These are phyloP conservation scores for Graphiopsis chlorocephala DNA, from an alignment of 2,329 filamentous ascomycete species.

Conservation along the genomic window DNA sequence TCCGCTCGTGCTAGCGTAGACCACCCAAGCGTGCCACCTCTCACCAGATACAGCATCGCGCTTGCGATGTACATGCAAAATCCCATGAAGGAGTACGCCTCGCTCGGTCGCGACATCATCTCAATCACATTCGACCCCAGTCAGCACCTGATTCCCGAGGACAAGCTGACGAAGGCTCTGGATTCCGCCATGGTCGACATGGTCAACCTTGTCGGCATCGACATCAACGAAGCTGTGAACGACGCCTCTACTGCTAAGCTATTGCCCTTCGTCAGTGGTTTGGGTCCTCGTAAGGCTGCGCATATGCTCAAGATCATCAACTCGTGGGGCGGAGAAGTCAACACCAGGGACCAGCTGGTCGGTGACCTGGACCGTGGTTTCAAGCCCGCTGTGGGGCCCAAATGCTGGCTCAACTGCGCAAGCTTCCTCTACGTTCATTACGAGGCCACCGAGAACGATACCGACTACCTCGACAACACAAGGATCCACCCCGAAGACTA, in stretches of 20 bases:
- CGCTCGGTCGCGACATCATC: constrained; percentile 80
- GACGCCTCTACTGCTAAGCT: constrained; percentile 82
- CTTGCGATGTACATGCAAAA: constrained; percentile 91
- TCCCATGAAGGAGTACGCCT: constrained; percentile 93
- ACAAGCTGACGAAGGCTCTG: constrained; percentile 80
- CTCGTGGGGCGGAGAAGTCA: constrained; percentile 81
- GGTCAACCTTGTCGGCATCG: constrained; percentile 93
- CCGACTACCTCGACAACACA: constrained; percentile 93
- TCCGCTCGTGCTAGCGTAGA: constrained; percentile 76
- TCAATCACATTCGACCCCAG: constrained; percentile 87
- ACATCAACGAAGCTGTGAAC: constrained; percentile 85
- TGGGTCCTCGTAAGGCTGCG: constrained; percentile 88
- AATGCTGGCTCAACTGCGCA: constrained; percentile 94
- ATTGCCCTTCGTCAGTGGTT: constrained; percentile 83
- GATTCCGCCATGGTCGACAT: constrained; percentile 98
- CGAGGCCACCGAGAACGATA: constrained; percentile 70
- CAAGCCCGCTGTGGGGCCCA: constrained; percentile 73
- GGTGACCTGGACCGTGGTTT: constrained; percentile 68
- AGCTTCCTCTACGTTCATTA: constrained; percentile 92
- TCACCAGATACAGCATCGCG: constrained; percentile 86
- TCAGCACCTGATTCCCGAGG: constrained; percentile 82
- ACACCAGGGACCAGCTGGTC: constrained; percentile 80
- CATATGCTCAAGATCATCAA: constrained; percentile 86
- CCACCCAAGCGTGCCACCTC: constrained; percentile 73
- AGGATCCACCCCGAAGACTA: constrained; percentile 98